phyloP scores from a whole-genome alignment of 371 early-diverging fungal species.

The Batkoa obscura region DNA sequence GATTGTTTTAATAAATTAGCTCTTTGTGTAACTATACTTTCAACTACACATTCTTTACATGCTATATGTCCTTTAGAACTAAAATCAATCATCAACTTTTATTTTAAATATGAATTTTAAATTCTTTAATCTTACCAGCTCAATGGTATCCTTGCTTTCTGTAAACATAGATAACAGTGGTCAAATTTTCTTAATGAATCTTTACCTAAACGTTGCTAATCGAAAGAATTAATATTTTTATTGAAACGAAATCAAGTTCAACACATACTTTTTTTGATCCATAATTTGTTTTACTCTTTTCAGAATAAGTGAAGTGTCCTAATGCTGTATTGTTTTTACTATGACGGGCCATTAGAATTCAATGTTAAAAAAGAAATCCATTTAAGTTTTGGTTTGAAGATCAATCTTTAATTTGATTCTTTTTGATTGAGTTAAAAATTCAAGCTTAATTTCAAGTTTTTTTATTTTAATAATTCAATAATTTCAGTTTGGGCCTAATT shows the following conservation, averaged over 20 bases:
- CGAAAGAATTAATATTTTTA: slow-evolving; percentile 1
- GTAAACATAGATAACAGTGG: slow-evolving; percentile 81
- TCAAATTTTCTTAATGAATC: slow-evolving; percentile 77
- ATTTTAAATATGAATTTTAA: neutral
- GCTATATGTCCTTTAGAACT: slow-evolving; percentile 57
- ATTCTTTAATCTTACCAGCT: slow-evolving; percentile 25
- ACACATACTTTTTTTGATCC: slow-evolving; percentile 66
- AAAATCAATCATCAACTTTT: neutral
- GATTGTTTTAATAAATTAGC: slow-evolving; percentile 10
- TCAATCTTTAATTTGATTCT: too few relatives aligned
- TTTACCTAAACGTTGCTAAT: slow-evolving; percentile 57
- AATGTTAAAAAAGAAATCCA: too few relatives aligned
- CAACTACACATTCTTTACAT: slow-evolving; percentile 79
- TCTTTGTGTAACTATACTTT: slow-evolving; percentile 73
- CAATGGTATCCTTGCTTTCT: slow-evolving; percentile 63
- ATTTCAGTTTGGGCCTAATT: too few relatives aligned
- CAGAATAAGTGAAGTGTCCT: slow-evolving; percentile 88
- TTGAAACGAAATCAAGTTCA: neutral
- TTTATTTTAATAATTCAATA: too few relatives aligned
- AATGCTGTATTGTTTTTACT: slow-evolving; percentile 91
- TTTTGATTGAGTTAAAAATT: too few relatives aligned
- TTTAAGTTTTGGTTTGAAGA: too few relatives aligned
- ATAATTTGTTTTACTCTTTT: slow-evolving; percentile 65
- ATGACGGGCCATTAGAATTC: slow-evolving; percentile 83
- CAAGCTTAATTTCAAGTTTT: too few relatives aligned